These are phyloP conservation scores for Trametes meyenii DNA, from an alignment of 768 basidiomycete genomes.

Conservation along the genomic window DNA sequence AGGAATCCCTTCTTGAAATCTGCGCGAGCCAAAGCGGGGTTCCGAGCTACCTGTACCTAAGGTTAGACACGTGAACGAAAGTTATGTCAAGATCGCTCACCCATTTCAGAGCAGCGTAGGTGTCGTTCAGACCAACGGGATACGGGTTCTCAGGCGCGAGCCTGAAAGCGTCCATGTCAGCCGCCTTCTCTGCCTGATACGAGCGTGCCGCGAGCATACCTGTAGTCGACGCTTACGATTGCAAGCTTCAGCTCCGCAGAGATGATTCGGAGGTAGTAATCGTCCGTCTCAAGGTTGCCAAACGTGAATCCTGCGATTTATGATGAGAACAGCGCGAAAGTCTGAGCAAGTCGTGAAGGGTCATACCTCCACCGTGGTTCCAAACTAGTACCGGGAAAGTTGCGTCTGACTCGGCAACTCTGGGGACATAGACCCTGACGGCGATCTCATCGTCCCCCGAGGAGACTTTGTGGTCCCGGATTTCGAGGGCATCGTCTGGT, in stretches of 20 bases:
- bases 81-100: constrained; percentile 12
- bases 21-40: neutral
- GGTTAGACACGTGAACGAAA: constrained; percentile 25
- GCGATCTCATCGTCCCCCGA: neutral
- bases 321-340: neutral
- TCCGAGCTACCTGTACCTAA: constrained; percentile 8
- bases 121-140: constrained; percentile 28
- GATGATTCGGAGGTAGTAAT: constrained; percentile 22
- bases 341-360: no score
- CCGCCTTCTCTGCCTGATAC: neutral
- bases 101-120: constrained; percentile 32
- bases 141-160: constrained; percentile 33
- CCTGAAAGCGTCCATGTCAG: constrained; percentile 12
- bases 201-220: neutral
- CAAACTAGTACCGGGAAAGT: neutral
- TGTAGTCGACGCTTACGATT: constrained; percentile 22
- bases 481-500: neutral
- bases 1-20: constrained; percentile 29
- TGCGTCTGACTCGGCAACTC: neutral
- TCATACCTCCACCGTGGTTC: constrained; percentile 5
- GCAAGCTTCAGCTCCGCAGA: constrained; percentile 20
- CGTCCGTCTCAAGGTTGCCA: constrained; percentile 21
- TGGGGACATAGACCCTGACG: neutral
- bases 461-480: neutral
- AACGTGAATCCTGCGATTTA: constrained; percentile 29